Base-by-base conservation (phyloP, 1,139 yeast species). In the Hansenula lynferdii region DNA sequence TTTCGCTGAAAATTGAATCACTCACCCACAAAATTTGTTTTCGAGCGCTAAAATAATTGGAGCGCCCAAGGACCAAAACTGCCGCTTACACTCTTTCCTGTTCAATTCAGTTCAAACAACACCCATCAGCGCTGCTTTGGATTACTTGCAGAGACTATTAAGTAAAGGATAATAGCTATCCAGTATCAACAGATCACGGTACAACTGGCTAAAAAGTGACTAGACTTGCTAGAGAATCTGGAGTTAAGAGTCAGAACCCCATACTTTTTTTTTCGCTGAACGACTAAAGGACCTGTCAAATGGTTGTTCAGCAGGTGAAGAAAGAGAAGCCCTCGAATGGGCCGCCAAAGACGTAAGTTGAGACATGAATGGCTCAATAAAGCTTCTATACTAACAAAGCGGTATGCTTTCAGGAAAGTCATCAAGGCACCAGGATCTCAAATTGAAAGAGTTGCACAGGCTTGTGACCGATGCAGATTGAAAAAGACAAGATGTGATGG, bases 401-500 rank as follows among this genome's bases (percentile, higher is more conserved):
- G 7, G 22, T 21, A 9, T 21, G 18, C 10, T 16, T 30, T 3
- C 16, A 23, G 37, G 8, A 56, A 56, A 30, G 57, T 55, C 9
- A 56, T 56, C 32, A 46, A 51, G 15, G 50, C 59, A 5, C 59
- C 58, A 9, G 57, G 58, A 9, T 56, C 57, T 3, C 51, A 56
- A 33, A 46, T 53, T 2, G 60, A 55, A 24, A 49, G 84, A 44
- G 80, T 80, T 5, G 75, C 85, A 2, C 92, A 83, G 58, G 92
- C 92, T 8, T 84, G 94, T 62, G 94, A 84, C 57, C 64, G 94
- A 32, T 84, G 94, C 53, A 65, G 94, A 37, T 70, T 82, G 45
- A 80, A 85, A 49, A 84, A 84, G 61, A 80, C 83, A 44, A 80
- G 80, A 49, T 84, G 94, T 62, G 85, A 81, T 50, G 92, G 92